Evolutionary conservation across 805 yeast genomes (phyloP).

Genomic region (Hanseniaspora nectarophila): DNA sequence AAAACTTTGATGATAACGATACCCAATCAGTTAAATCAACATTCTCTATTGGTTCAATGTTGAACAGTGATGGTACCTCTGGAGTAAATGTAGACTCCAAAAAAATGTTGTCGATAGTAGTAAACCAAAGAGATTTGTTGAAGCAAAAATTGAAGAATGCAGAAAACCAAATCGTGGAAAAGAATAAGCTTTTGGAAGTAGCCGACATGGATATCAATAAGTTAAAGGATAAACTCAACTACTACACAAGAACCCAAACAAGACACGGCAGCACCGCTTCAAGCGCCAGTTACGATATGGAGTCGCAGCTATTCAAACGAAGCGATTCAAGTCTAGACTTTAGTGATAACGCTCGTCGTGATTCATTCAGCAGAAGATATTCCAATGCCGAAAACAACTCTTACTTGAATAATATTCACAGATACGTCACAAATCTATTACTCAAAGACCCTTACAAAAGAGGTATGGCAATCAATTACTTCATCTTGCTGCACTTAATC

Average conservation of each 20-base stretch:
- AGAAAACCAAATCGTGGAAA: background rate
- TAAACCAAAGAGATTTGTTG: conserved; percentile 10
- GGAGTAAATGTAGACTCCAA: background rate
- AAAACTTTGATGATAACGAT: conserved; percentile 5
- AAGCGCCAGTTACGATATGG: conserved; percentile 1
- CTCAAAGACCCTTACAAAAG: background rate
- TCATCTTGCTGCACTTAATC: conserved; percentile 1
- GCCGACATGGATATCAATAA: background rate
- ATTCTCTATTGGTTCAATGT: conserved; percentile 5
- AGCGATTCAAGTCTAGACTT: background rate
- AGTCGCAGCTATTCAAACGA: background rate
- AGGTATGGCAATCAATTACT: conserved; percentile 4
- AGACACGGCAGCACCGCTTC: background rate
- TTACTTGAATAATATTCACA: background rate
- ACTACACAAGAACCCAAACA: background rate
- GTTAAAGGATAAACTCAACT: background rate
- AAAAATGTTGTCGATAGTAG: conserved; percentile 3
- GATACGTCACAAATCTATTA: background rate
- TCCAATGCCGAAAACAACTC: background rate
- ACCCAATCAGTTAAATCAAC: conserved; percentile 5
- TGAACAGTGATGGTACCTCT: background rate
- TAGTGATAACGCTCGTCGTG: background rate
- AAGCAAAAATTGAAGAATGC: conserved; percentile 4
- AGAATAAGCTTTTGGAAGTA: background rate
- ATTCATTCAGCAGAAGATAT: conserved; percentile 7